Conservation (phyloP, 495 filamentous ascomycete genomes). For the Parathielavia appendiculata region DNA sequence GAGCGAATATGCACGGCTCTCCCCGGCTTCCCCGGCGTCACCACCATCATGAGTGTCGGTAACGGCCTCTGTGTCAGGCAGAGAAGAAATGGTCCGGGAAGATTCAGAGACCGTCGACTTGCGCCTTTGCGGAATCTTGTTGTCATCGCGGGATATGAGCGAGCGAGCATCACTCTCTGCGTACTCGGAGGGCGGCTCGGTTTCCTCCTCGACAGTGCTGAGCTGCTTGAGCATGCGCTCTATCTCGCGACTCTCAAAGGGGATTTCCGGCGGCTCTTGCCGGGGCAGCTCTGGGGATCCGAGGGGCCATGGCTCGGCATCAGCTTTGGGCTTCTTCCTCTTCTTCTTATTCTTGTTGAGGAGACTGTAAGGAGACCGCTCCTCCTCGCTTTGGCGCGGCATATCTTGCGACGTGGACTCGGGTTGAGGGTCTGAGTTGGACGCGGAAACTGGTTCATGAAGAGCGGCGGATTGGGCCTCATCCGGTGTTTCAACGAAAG, state of each 20-base stretch:
- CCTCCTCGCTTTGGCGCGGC: slow-evolving; percentile 15
- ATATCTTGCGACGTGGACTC: slow-evolving; percentile 15
- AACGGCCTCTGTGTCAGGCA: background rate
- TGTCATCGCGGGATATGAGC: slow-evolving; percentile 9
- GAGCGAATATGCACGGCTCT: slow-evolving; percentile 16
- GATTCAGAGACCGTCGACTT: slow-evolving; percentile 15
- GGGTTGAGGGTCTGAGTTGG: slow-evolving; percentile 1
- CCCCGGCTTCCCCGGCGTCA: background rate
- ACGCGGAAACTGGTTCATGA: slow-evolving; percentile 3
- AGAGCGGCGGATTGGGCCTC: slow-evolving; percentile 10
- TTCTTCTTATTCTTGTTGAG: slow-evolving; percentile 31
- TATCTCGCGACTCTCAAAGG: slow-evolving; percentile 19
- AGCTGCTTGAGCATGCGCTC: slow-evolving; percentile 25
- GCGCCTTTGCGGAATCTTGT: background rate
- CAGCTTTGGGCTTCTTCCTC: slow-evolving; percentile 16
- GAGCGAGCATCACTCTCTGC: slow-evolving; percentile 19
- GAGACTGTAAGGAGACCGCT: slow-evolving; percentile 26
- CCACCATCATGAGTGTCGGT: background rate
- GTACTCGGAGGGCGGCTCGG: slow-evolving; percentile 19
- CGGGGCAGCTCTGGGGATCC: slow-evolving; percentile 17
- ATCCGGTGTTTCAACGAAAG: slow-evolving; percentile 11
- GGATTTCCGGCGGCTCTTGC: slow-evolving; percentile 9
- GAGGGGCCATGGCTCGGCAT: slow-evolving; percentile 24
- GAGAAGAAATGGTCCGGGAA: slow-evolving; percentile 8
- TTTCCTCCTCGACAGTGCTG: slow-evolving; percentile 30